Percentiles rank a stretch among this genome's conserved stretches.
Evolutionary conservation across 306 rosid species (phyloP).

Genomic region (Fagus sylvatica): DNA sequence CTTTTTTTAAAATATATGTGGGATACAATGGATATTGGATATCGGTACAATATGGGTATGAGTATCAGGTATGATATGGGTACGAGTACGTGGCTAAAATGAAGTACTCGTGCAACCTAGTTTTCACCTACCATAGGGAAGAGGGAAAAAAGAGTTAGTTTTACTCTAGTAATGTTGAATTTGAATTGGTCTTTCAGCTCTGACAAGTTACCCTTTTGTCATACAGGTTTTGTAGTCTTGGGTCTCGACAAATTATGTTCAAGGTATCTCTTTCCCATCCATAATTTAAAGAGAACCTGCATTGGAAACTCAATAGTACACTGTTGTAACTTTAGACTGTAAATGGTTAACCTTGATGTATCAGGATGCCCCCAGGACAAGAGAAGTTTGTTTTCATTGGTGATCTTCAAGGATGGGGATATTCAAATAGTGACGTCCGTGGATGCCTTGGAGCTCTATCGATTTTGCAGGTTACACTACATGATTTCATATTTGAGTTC

Average conservation of each 20-base stretch:
- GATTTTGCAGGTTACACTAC: constrained; percentile 56
- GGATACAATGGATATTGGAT: too few species aligned
- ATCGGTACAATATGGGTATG: too few species aligned
- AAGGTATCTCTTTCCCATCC: constrained; percentile 37
- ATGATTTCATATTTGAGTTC: too few species aligned
- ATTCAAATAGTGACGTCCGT: constrained; percentile 58
- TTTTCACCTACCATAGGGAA: too few species aligned
- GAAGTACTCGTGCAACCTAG: too few species aligned
- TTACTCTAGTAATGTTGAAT: background rate
- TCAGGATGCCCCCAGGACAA: constrained; percentile 56
- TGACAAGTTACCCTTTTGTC: background rate
- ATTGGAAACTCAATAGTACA: background rate
- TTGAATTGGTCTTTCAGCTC: background rate
- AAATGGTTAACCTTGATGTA: constrained; percentile 15
- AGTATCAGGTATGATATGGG: too few species aligned
- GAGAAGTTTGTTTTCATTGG: constrained; percentile 52
- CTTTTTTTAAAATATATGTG: too few species aligned
- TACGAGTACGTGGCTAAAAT: too few species aligned
- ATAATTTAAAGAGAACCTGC: background rate
- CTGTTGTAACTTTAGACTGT: background rate
- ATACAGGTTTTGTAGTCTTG: constrained; percentile 51
- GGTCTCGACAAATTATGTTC: constrained; percentile 47
- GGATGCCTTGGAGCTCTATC: constrained; percentile 47
- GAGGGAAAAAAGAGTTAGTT: too few species aligned
- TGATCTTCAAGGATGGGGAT: constrained; percentile 71